Evolutionary conservation across 2,329 filamentous ascomycete species (phyloP).

Genomic region (Cylindrodendrum hubeiense): DNA sequence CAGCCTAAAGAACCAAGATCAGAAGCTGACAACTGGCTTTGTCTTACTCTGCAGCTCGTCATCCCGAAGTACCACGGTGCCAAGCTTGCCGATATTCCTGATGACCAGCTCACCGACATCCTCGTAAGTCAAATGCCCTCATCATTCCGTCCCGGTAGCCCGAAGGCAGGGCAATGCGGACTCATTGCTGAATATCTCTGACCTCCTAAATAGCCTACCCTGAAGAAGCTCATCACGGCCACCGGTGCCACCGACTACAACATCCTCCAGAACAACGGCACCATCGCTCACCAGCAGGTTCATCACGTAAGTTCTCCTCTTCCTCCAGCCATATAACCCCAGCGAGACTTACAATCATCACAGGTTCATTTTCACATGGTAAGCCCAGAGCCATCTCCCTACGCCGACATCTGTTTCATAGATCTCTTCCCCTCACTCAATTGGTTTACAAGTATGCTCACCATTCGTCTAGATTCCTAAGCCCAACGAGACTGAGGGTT

Average conservation of each 20-base stretch:
- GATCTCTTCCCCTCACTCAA: background rate
- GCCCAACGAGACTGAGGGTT: slow-evolving; percentile 84
- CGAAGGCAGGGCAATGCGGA: background rate
- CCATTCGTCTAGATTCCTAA: slow-evolving; percentile 82
- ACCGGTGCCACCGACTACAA: slow-evolving; percentile 88
- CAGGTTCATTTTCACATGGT: slow-evolving; percentile 96
- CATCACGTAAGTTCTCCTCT: slow-evolving; percentile 78
- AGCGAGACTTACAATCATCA: slow-evolving; percentile 14
- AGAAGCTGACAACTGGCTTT: slow-evolving; percentile 19
- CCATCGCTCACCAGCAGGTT: slow-evolving; percentile 90
- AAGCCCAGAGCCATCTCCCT: slow-evolving; percentile 46
- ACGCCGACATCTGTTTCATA: background rate
- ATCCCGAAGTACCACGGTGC: slow-evolving; percentile 95
- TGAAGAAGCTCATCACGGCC: slow-evolving; percentile 87
- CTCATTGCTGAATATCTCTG: slow-evolving; percentile 11
- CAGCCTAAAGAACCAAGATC: background rate
- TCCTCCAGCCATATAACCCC: background rate
- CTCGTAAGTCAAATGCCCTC: slow-evolving; percentile 66
- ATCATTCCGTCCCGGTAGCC: background rate
- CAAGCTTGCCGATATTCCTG: slow-evolving; percentile 93
- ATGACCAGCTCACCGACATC: slow-evolving; percentile 86
- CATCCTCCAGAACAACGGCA: slow-evolving; percentile 95
- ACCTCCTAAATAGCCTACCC: slow-evolving; percentile 52
- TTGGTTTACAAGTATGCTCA: slow-evolving; percentile 17
- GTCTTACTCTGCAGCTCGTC: slow-evolving; percentile 74